Conservation (phyloP, 2,329 filamentous ascomycete genomes). For the Ceratocystis alfenasii region DNA sequence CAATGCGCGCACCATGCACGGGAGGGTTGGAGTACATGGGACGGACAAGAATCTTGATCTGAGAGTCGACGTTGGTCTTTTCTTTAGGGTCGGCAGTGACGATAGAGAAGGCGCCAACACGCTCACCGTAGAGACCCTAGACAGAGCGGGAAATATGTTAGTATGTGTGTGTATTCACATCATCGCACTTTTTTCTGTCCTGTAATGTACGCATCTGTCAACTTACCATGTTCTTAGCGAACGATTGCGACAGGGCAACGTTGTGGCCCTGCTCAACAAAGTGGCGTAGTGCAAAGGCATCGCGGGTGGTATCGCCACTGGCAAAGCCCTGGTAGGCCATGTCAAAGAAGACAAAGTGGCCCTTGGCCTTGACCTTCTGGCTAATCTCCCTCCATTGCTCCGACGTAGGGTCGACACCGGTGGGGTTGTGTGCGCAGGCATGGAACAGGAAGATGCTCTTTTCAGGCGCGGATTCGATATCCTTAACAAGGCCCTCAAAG, state of each 20-base stretch:
- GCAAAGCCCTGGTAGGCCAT: conserved; percentile 99
- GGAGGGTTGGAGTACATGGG: conserved; percentile 98
- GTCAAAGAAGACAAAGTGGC: conserved; percentile 94
- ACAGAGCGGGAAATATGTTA: neutral
- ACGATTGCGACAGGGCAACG: conserved; percentile 79
- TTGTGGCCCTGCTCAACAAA: conserved; percentile 89
- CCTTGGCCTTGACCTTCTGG: conserved; percentile 69
- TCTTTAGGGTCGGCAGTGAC: conserved; percentile 75
- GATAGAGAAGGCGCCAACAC: conserved; percentile 91
- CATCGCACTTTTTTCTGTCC: neutral
- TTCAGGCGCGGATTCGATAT: conserved; percentile 79
- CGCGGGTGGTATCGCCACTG: conserved; percentile 78
- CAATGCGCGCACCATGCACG: conserved; percentile 89
- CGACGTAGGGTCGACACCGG: conserved; percentile 82
- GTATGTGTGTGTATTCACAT: neutral
- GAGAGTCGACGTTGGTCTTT: conserved; percentile 90
- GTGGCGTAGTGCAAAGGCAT: conserved; percentile 86
- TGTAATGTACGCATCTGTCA: neutral
- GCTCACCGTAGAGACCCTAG: conserved; percentile 95
- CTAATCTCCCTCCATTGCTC: conserved; percentile 92
- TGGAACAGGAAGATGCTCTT: conserved; percentile 87
- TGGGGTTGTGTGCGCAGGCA: conserved; percentile 96
- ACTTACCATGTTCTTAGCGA: conserved; percentile 96
- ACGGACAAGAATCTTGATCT: conserved; percentile 96
- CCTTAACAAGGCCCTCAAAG: conserved; percentile 83